Evolutionary conservation across 495 filamentous ascomycete species (phyloP).

Genomic region (Apodospora peruviana): DNA sequence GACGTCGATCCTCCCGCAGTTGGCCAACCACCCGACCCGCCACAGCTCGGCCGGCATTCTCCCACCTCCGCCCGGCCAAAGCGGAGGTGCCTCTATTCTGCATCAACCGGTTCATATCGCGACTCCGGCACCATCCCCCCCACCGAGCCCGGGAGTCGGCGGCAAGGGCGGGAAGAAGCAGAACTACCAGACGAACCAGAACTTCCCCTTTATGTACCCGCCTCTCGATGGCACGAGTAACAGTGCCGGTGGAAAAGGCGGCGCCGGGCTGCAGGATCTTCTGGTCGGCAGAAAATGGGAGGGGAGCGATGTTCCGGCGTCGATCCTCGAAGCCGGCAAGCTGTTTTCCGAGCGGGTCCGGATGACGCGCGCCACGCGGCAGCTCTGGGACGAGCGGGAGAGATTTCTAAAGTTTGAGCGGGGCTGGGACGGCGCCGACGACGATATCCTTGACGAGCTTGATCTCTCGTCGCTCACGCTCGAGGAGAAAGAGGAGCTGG

Average conservation of each 20-base stretch:
- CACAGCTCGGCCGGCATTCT: conserved; percentile 44
- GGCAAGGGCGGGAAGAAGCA: conserved; percentile 97
- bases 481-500: conserved; percentile 39
- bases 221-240: conserved; percentile 79
- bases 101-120: conserved; percentile 97
- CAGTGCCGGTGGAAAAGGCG: conserved; percentile 79
- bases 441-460: conserved; percentile 46
- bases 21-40: conserved; percentile 64
- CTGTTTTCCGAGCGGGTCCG: conserved; percentile 84
- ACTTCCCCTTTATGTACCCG: conserved; percentile 96
- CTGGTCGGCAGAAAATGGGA: conserved; percentile 80
- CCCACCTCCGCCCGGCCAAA: conserved; percentile 40
- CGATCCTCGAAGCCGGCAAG: conserved; percentile 91
- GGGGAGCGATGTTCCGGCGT: conserved; percentile 83
- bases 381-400: conserved; percentile 92
- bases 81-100: conserved; percentile 72
- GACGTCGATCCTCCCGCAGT: conserved; percentile 81
- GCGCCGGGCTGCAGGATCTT: conserved; percentile 65
- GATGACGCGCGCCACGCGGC: conserved; percentile 83
- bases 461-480: conserved; percentile 45
- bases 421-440: conserved; percentile 62
- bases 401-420: conserved; percentile 85
- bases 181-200: conserved; percentile 98
- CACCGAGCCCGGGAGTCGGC: conserved; percentile 82
- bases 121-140: conserved; percentile 94